These are phyloP conservation scores for Sicyos edulis DNA, from an alignment of 306 rosid genomes.

Conservation along the genomic window DNA sequence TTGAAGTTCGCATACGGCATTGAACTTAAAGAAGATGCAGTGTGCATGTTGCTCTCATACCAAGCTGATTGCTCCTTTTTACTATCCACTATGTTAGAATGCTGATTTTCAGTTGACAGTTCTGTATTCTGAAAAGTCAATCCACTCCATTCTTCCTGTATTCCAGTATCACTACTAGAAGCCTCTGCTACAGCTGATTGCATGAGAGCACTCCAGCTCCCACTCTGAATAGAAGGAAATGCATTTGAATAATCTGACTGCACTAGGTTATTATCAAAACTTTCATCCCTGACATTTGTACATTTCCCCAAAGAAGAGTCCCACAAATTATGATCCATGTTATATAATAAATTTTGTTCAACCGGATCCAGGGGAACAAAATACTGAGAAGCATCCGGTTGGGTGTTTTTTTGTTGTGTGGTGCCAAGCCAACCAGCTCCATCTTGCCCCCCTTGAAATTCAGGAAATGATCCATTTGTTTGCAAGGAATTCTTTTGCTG, in stretches of 20 bases:
- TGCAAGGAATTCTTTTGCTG: conserved; percentile 31
- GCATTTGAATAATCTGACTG: conserved; percentile 26
- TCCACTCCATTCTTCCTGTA: conserved; percentile 63
- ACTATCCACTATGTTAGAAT: conserved; percentile 39
- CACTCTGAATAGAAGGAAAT: conserved; percentile 42
- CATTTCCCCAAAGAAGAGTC: conserved; percentile 31
- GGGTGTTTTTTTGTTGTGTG: conserved; percentile 31
- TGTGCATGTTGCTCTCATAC: conserved; percentile 43
- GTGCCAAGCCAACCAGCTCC: conserved; percentile 37
- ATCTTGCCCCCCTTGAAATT: conserved; percentile 33
- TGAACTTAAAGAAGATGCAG: conserved; percentile 40
- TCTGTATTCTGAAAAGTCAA: conserved; percentile 53
- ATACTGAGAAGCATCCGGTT: conserved; percentile 32
- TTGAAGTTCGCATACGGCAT: conserved; percentile 33
- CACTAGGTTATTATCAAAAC: conserved; percentile 30
- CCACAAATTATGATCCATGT: conserved; percentile 42
- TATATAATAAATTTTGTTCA: conserved; percentile 48
- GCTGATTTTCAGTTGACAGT: conserved; percentile 43
- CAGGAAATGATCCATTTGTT: conserved; percentile 28
- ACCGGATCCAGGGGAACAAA: conserved; percentile 49
- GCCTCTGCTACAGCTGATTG: conserved; percentile 64
- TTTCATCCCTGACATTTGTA: conserved; percentile 33
- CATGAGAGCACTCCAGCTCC: conserved; percentile 65
- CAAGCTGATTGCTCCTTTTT: conserved; percentile 44
- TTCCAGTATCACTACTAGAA: conserved; percentile 54